Percentiles rank a stretch among this genome's conserved stretches.
These are phyloP conservation scores for Colletotrichum sp. DNA, from an alignment of 2,329 filamentous ascomycete genomes.

Conservation along the genomic window DNA sequence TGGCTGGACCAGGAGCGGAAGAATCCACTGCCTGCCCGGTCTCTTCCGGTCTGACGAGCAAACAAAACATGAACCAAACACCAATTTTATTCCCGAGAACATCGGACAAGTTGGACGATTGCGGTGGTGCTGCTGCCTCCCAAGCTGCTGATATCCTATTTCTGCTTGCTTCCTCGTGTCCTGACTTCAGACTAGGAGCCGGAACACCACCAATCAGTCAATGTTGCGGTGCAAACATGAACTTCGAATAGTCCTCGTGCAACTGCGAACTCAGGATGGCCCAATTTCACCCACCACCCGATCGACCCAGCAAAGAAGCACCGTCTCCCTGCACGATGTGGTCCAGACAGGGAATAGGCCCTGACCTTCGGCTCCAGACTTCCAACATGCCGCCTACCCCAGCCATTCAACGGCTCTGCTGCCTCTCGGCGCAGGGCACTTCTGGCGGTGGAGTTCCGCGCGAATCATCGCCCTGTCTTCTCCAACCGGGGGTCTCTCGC, in stretches of 20 bases:
- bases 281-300: neutral
- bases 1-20: neutral
- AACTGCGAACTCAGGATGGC: neutral
- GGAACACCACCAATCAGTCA: neutral
- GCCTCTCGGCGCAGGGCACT: neutral
- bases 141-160: too few species aligned
- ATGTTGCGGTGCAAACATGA: too few species aligned
- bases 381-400: neutral
- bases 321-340: neutral
- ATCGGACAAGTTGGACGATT: rapidly evolving
- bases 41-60: neutral
- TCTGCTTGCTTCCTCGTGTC: neutral
- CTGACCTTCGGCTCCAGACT: constrained; percentile 9
- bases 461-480: constrained; percentile 20
- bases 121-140: too few species aligned
- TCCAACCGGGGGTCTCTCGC: neutral
- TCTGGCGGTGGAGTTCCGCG: constrained; percentile 12
- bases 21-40: neutral
- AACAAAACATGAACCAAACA: neutral
- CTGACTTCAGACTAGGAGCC: neutral
- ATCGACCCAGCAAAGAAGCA: neutral
- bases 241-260: neutral
- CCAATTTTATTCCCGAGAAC: too few species aligned
- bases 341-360: neutral
- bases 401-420: neutral